Percentiles rank a stretch among this genome's conserved stretches.
Conservation (phyloP, 306 rosid genomes). For the Malus orientalis region DNA sequence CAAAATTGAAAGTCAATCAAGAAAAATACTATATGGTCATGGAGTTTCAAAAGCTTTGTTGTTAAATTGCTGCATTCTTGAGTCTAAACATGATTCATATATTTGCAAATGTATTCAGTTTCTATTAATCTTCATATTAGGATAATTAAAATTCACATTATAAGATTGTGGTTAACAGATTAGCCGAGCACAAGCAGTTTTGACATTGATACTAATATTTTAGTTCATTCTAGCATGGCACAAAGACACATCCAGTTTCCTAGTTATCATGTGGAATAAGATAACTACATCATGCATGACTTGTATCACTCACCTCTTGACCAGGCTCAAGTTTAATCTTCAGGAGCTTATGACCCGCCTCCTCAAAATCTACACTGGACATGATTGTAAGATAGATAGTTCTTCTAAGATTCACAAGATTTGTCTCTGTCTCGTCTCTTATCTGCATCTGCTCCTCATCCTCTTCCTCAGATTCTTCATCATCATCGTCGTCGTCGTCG, state of each 20-base stretch:
- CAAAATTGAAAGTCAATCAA: neutral
- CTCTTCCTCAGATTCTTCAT: conserved; percentile 55
- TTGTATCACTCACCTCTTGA: conserved; percentile 63
- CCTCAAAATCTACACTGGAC: conserved; percentile 98
- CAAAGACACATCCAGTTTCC: neutral
- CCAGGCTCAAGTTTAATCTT: conserved; percentile 97
- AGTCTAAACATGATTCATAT: neutral
- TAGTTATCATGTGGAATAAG: neutral
- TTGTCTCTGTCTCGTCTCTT: conserved; percentile 87
- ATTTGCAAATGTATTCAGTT: neutral
- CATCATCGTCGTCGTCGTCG: conserved; percentile 11
- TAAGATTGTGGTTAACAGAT: neutral
- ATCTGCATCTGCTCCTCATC: conserved; percentile 70
- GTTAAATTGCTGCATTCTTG: neutral
- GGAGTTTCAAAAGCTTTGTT: neutral
- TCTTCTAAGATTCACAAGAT: conserved; percentile 80
- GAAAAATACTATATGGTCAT: neutral
- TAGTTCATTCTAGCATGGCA: neutral
- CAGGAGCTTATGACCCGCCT: conserved; percentile 93
- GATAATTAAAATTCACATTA: neutral
- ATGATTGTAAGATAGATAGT: conserved; percentile 88
- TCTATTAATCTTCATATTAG: neutral
- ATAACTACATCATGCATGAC: conserved; percentile 8
- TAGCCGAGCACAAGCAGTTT: neutral
- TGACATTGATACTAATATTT: neutral